phyloP scores from a whole-genome alignment of 169 alveolate genomes.

The Fabrea salina region DNA sequence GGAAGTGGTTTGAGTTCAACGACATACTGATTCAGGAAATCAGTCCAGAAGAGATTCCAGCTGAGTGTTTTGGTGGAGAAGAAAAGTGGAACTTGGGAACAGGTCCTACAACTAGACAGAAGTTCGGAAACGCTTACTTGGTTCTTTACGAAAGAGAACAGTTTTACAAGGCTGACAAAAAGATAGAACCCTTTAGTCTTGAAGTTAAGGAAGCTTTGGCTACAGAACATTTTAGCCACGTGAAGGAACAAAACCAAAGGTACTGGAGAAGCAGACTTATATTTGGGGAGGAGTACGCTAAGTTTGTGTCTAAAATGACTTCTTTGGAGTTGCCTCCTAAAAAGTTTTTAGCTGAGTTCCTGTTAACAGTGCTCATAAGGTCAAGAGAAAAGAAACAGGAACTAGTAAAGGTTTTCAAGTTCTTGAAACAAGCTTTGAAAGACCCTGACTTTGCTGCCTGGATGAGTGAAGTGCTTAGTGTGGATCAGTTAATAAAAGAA shows the following conservation, averaged over 20 bases:
- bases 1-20: constrained; percentile 84
- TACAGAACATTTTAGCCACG: not conserved
- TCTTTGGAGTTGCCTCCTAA: not conserved
- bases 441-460: not conserved
- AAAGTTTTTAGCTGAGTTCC: not conserved
- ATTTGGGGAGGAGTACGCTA: constrained; percentile 9
- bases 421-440: not conserved
- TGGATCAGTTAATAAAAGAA: not conserved
- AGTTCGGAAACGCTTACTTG: constrained; percentile 67
- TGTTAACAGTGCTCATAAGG: constrained; percentile 1
- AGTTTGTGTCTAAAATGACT: not conserved
- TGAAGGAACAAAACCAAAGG: constrained; percentile 6
- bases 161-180: constrained; percentile 5
- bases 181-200: not conserved
- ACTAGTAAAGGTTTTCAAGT: not conserved
- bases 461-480: constrained; percentile 16
- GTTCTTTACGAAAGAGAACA: constrained; percentile 65
- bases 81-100: constrained; percentile 29
- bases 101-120: constrained; percentile 29
- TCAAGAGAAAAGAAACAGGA: constrained; percentile 9
- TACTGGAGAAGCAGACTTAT: constrained; percentile 26
- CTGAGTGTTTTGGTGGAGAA: constrained; percentile 83
- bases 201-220: not conserved
- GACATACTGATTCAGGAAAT: constrained; percentile 70
- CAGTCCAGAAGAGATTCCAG: constrained; percentile 53